Conservation (phyloP, 352 stramenopile genomes). For the Phytophthora meadii region DNA sequence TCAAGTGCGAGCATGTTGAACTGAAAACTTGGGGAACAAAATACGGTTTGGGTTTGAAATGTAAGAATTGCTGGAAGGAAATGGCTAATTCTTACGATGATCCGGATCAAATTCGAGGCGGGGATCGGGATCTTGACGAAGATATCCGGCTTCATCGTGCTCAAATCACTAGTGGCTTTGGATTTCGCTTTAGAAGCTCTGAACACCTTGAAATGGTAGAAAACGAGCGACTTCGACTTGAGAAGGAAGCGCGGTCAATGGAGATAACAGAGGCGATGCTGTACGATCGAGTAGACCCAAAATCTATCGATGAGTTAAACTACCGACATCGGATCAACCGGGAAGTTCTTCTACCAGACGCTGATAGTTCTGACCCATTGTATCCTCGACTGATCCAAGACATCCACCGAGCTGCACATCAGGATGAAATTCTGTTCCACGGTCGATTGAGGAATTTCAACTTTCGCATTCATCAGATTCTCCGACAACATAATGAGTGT, state of each 20-base stretch:
- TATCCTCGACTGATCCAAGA: conserved; percentile 62
- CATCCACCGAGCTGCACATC: conserved; percentile 58
- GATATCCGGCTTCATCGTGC: conserved; percentile 61
- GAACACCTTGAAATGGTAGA: conserved; percentile 61
- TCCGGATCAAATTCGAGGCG: conserved; percentile 48
- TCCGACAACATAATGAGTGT: conserved; percentile 43
- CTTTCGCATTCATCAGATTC: conserved; percentile 68
- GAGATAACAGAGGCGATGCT: conserved; percentile 56
- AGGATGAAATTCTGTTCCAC: conserved; percentile 74
- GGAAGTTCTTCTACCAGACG: conserved; percentile 23
- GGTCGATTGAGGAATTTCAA: conserved; percentile 73
- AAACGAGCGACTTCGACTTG: conserved; percentile 63
- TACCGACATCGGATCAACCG: conserved; percentile 72
- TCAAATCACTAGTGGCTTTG: conserved; percentile 47
- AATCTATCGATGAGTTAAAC: conserved; percentile 77
- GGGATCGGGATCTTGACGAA: conserved; percentile 53
- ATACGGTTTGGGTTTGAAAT: conserved; percentile 61
- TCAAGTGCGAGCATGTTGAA: conserved; percentile 59
- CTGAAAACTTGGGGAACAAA: conserved; percentile 75
- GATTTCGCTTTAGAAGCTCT: conserved; percentile 42
- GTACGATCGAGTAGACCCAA: conserved; percentile 67
- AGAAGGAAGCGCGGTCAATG: conserved; percentile 73
- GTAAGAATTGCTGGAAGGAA: conserved; percentile 76
- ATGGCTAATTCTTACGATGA: conserved; percentile 71
- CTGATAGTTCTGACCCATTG: conserved; percentile 46